A percentile compares a stretch with the other conserved stretches of the same genome.
Conservation (phyloP, 1,139 yeast genomes). For the Arxiozyma slooffiae region DNA sequence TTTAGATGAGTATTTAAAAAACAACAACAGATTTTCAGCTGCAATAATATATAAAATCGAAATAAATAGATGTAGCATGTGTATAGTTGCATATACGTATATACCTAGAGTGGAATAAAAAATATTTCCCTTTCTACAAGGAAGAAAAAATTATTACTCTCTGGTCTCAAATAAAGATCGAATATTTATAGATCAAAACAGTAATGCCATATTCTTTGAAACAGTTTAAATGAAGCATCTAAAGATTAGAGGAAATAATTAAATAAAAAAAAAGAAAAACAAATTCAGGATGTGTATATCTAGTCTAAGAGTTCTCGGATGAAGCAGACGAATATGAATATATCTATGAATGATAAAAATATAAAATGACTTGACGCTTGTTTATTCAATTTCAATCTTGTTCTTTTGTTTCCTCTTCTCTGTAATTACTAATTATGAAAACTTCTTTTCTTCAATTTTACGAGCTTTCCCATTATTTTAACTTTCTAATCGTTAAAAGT, state of each 20-base stretch:
- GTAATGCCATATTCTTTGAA: not conserved
- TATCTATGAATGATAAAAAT: not conserved
- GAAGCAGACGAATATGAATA: conserved; percentile 1
- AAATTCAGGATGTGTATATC: not conserved
- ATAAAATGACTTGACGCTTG: not conserved
- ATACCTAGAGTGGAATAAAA: not conserved
- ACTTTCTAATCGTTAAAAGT: not conserved
- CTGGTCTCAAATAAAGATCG: not conserved
- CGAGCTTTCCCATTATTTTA: not conserved
- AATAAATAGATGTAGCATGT: too few species aligned
- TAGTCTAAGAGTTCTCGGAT: not conserved
- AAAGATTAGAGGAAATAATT: not conserved
- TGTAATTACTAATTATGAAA: too few species aligned
- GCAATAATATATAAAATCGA: not conserved
- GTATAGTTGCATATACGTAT: not conserved
- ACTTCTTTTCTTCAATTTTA: not conserved
- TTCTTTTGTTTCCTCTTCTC: not conserved
- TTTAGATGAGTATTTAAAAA: too few species aligned
- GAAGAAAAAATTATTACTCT: too few species aligned
- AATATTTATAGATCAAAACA: not conserved
- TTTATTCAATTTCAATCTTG: not conserved
- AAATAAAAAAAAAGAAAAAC: not conserved
- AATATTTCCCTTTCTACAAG: too few species aligned
- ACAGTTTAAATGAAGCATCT: not conserved
- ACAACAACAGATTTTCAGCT: not conserved